Base-by-base conservation (phyloP, 345 rosid species). In the Acer negundo region DNA sequence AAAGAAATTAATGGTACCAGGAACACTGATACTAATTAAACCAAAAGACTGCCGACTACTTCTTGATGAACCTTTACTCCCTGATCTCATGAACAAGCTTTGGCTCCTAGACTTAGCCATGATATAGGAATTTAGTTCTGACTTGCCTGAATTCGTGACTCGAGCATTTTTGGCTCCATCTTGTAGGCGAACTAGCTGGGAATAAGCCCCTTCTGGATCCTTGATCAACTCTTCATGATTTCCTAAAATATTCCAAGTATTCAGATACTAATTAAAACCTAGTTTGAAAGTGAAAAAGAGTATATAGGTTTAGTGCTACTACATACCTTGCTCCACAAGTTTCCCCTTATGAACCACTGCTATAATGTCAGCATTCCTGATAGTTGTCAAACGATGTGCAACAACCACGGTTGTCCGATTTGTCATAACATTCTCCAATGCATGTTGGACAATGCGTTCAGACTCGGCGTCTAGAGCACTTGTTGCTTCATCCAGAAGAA, bases 401-500 rank as follows among this genome's bases (percentile, higher is more conserved):
- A 94, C 98, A 56, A 93, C 89, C 22, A 94, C 89, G 4, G 98
- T 94, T 23, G 97, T 94, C 44, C 97, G 77, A 67, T 81, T 87
- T 7, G 77, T 28, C 95, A 93, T 91, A 56, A 88, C 81, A 68
- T 82, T 91, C 61, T 79, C 94, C n/a, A 94, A 76, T 26, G 98
- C 95, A 62, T 84, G 92, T 79, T 94, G 98, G 62, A 94, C 97
- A 42, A 91, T 78, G 42, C 88, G 87, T 81, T 94, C 97, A 0
- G 97, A 93, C 75, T 93, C 98, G 0, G 93, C 92, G 77, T 94
- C 95, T 26, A 94, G 80, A 0, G 96, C 97, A 67, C 97, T 94
- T 40, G 97, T 94, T 1, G 94, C 97, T 84, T 94, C 98, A 20
- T 94, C 98, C 23, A 94, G 91, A 19, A 94, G 97, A 72, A 94